Percentiles rank a stretch among this genome's conserved stretches.
Evolutionary conservation across 441 rosid species (phyloP).

Genomic region (Isatis lusitanica): DNA sequence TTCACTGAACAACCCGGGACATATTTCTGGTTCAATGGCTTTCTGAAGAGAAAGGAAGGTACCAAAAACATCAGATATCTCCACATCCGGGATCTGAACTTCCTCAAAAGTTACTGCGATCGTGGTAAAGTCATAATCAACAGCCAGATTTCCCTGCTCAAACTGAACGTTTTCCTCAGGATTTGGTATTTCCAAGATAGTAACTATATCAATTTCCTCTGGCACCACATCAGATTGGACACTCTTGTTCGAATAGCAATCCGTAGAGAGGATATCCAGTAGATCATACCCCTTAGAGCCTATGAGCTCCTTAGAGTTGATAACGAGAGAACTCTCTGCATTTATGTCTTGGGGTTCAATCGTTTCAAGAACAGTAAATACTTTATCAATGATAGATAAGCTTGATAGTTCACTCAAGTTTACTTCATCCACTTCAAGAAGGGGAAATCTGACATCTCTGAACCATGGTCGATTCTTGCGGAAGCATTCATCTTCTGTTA

Average conservation of each 20-base stretch:
- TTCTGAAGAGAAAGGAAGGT: conserved; percentile 44
- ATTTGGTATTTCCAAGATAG: conserved; percentile 45
- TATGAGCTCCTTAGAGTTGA: conserved; percentile 47
- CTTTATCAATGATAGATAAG: conserved; percentile 47
- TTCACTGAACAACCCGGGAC: conserved; percentile 53
- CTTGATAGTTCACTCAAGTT: conserved; percentile 44
- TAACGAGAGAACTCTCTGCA: conserved; percentile 36
- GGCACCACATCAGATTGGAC: conserved; percentile 45
- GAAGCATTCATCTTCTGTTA: conserved; percentile 51
- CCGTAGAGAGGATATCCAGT: conserved; percentile 47
- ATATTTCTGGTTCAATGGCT: conserved; percentile 46
- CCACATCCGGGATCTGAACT: conserved; percentile 51
- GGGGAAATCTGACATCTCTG: conserved; percentile 48
- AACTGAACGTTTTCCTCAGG: conserved; percentile 33
- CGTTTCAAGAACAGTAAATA: conserved; percentile 52
- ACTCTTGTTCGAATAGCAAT: conserved; percentile 46
- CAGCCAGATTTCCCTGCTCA: conserved; percentile 35
- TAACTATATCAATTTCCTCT: conserved; percentile 48
- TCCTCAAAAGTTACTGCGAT: conserved; percentile 56
- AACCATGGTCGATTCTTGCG: conserved; percentile 42
- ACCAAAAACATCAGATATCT: conserved; percentile 48
- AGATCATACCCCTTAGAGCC: conserved; percentile 44
- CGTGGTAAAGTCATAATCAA: conserved; percentile 35
- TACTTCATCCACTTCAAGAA: conserved; percentile 74
- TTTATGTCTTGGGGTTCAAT: conserved; percentile 38